Conservation (phyloP, 208 protist genomes). For the Borovskyia barvae region DNA sequence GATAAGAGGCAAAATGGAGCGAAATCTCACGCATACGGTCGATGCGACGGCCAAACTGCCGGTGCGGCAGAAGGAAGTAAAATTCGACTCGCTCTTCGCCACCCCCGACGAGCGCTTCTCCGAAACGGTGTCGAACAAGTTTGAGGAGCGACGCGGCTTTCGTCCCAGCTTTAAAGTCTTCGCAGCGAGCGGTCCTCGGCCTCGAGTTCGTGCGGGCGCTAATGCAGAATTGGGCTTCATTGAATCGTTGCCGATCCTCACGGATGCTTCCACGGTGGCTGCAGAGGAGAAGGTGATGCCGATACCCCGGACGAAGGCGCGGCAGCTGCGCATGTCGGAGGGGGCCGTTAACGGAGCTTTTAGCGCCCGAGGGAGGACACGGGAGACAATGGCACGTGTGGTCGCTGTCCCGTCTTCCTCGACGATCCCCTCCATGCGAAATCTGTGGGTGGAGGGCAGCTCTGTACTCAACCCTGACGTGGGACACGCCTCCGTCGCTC, state of each 20-base stretch:
- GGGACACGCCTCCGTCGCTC: slow-evolving; percentile 40
- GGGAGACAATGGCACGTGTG: not conserved
- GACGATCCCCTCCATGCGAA: slow-evolving; percentile 10
- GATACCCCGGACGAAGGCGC: not conserved
- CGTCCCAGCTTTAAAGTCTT: slow-evolving; percentile 16
- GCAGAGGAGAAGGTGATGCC: slow-evolving; percentile 7
- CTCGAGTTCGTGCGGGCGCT: not conserved
- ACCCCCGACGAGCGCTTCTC: slow-evolving; percentile 21
- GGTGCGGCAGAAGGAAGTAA: slow-evolving; percentile 62
- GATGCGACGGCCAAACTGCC: slow-evolving; percentile 22
- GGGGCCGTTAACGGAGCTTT: not conserved
- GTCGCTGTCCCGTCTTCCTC: not conserved
- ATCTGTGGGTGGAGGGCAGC: slow-evolving; percentile 75
- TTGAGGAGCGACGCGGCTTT: slow-evolving; percentile 28
- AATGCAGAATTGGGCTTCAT: slow-evolving; percentile 9
- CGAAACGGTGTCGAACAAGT: slow-evolving; percentile 3
- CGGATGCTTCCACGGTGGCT: not conserved
- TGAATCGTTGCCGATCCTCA: slow-evolving; percentile 1
- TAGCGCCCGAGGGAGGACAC: not conserved
- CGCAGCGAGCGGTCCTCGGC: slow-evolving; percentile 4
- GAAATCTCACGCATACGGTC: slow-evolving; percentile 1
- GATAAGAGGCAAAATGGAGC: slow-evolving; percentile 6
- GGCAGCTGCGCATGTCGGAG: slow-evolving; percentile 14
- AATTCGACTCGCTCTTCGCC: slow-evolving; percentile 27
- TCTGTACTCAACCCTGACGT: slow-evolving; percentile 46